Percentiles rank a stretch among this genome's conserved stretches.
These are phyloP conservation scores for Sistotremastrum niveocremeum DNA, from an alignment of 768 basidiomycete species.

Conservation along the genomic window DNA sequence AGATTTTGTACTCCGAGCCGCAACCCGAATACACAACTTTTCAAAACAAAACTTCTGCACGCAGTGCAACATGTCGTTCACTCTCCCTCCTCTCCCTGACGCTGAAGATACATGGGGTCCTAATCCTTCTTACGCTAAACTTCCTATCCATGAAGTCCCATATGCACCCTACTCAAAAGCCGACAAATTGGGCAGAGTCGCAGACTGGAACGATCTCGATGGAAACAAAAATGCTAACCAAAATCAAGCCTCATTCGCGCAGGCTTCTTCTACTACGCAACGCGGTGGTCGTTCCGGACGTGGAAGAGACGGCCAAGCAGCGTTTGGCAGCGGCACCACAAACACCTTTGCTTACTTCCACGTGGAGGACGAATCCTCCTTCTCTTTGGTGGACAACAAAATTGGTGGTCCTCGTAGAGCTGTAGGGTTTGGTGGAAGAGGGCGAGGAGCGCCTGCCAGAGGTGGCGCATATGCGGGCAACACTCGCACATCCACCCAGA, in stretches of 20 bases:
- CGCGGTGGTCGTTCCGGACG: conserved; percentile 46
- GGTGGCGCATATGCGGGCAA: conserved; percentile 20
- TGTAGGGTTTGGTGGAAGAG: conserved; percentile 33
- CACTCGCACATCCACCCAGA: too few species aligned
- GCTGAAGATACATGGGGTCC: conserved; percentile 90
- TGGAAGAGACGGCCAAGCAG: conserved; percentile 58
- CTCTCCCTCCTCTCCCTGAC: conserved; percentile 77
- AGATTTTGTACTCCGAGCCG: conserved; percentile 7
- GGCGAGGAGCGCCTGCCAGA: conserved; percentile 33
- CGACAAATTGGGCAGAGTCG: conserved; percentile 94
- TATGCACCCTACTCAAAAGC: conserved; percentile 98
- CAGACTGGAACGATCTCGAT: conserved; percentile 87
- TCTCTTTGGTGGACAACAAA: conserved; percentile 93
- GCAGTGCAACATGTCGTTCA: conserved; percentile 59
- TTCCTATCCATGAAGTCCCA: conserved; percentile 83
- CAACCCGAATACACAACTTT: conserved; percentile 2
- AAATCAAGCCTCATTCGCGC: conserved; percentile 39
- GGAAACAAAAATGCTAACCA: conserved; percentile 23
- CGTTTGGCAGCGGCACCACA: conserved; percentile 80
- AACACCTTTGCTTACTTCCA: conserved; percentile 96
- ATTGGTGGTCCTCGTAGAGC: conserved; percentile 56
- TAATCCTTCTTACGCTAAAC: too few species aligned
- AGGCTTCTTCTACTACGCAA: conserved; percentile 26
- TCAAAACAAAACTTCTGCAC: not conserved
- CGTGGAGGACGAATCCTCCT: conserved; percentile 93